These are phyloP conservation scores for Neoboletus magnificus DNA, from an alignment of 768 basidiomycete species.

Conservation along the genomic window DNA sequence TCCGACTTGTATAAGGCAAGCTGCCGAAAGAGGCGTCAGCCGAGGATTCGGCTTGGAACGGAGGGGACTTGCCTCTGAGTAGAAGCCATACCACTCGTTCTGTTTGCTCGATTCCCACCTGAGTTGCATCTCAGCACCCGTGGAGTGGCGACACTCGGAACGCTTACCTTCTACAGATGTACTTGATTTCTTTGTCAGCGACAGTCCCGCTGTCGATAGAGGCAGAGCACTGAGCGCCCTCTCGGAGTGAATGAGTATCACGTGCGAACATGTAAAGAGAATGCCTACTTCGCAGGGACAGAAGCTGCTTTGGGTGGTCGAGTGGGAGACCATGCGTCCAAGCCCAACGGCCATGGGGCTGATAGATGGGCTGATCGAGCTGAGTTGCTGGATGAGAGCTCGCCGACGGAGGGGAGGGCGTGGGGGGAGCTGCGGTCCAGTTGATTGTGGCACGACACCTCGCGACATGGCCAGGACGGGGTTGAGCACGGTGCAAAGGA, in stretches of 20 bases:
- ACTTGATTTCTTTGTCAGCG: conserved; percentile 27
- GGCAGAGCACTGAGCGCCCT: conserved; percentile 36
- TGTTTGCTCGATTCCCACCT: conserved; percentile 35
- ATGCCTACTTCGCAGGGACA: conserved; percentile 25
- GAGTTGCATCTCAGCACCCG: conserved; percentile 4
- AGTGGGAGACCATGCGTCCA: conserved; percentile 30
- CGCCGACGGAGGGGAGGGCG: background rate
- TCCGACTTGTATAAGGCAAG: conserved; percentile 49
- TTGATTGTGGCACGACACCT: conserved; percentile 28
- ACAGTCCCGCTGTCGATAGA: conserved; percentile 36
- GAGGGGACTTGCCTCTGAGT: conserved; percentile 34
- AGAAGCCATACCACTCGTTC: conserved; percentile 38
- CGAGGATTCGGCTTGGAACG: conserved; percentile 11
- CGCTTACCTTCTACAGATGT: conserved; percentile 38
- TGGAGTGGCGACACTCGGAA: background rate
- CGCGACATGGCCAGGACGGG: conserved; percentile 18
- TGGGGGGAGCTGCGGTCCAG: conserved; percentile 17
- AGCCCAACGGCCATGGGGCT: conserved; percentile 32
- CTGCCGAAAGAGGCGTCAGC: conserved; percentile 30
- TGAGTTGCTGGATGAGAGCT: conserved; percentile 1
- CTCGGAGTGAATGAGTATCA: conserved; percentile 21
- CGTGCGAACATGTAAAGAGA: background rate
- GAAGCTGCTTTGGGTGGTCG: conserved; percentile 26
- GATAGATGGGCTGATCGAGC: conserved; percentile 25
- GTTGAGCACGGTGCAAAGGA: conserved; percentile 10